Evolutionary conservation across 257 asterid genomes (phyloP), one percentile per base, ranked within the genome.

Genomic region (Solanum arcanum): DNA sequence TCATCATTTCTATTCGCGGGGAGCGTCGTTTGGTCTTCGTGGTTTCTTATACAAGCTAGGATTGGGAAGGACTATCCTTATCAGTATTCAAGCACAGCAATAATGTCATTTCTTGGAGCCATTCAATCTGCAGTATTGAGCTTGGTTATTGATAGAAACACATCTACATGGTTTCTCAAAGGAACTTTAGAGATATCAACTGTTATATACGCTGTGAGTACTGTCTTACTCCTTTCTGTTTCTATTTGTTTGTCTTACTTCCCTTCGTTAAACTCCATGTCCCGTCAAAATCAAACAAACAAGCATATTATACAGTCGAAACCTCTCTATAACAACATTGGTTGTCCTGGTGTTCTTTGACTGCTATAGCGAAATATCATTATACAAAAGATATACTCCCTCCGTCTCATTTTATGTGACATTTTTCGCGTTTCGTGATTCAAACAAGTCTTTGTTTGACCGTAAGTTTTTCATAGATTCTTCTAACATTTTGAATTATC

Each of bases 41-140:
- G 99, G 99, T 96, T 93, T 84, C 87, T 93, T 18, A 86, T 94
- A 52, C 98, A 94, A 90, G 92, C 95, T 6, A 92, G 81, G 87
- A 89, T 95, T 21, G 97, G 98, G 33, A 87, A 90, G 9, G 88
- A 84, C 66, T 95, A 87, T 83, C 97, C 99, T 0, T 90, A 91
- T 60, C 90, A 86, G 35, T 96, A 96, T 86, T 90, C 99, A 3
- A 95, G 95, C 93, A 95, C 98, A 5, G 88, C 92, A 23, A 92
- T 95, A 33, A 89, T 94, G 96, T 93, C 95, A 62, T 88, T 91
- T 21, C 93, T 94, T 75, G 92, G 98, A 78, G 94, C 95, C 3
- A 33, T 92, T 52, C 99, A 95, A 20, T 91, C 98, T 3, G 92
- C 92, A 18, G 35, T 91, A 31, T 73, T 94, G 77, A 90, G 92